phyloP scores from a whole-genome alignment of 2,329 filamentous ascomycete genomes.

The Cordyceps cicadae region DNA sequence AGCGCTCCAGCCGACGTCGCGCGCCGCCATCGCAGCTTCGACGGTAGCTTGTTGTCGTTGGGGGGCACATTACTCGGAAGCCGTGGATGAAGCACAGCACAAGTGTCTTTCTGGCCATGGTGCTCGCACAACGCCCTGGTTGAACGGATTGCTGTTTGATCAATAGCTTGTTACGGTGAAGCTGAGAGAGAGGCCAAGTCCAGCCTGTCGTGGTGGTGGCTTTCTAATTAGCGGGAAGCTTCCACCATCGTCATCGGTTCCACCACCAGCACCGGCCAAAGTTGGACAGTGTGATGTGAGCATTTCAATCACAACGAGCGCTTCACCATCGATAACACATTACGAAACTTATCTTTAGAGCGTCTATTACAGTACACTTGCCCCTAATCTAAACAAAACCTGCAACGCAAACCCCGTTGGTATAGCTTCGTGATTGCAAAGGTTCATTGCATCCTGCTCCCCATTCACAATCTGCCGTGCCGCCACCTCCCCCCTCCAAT shows the following conservation, averaged over 20 bases:
- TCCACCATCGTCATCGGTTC: conserved; percentile 6
- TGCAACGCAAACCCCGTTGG: not conserved
- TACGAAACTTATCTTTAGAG: conserved; percentile 2
- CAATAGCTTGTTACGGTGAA: not conserved
- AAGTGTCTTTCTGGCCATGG: conserved; percentile 64
- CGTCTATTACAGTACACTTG: conserved; percentile 36
- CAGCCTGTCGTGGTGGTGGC: not conserved
- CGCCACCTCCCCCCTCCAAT: not conserved
- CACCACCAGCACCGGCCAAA: not conserved
- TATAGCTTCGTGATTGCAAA: not conserved
- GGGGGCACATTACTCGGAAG: conserved; percentile 55
- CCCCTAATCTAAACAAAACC: conserved; percentile 25
- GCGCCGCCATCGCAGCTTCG: not conserved
- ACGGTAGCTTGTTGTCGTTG: not conserved
- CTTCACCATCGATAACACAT: not conserved
- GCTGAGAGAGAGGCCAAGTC: not conserved
- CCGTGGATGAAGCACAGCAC: conserved; percentile 80
- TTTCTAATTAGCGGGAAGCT: not conserved
- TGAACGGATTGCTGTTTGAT: not conserved
- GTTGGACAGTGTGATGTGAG: not conserved
- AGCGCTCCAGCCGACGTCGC: too few species aligned
- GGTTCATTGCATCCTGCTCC: conserved; percentile 1
- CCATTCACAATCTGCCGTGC: not conserved
- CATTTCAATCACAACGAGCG: not conserved
- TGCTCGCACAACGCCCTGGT: not conserved